A percentile compares a stretch with the other conserved stretches of the same genome.
phyloP scores from a whole-genome alignment of 108 stramenopile species.

The Epithemia pelagica region DNA sequence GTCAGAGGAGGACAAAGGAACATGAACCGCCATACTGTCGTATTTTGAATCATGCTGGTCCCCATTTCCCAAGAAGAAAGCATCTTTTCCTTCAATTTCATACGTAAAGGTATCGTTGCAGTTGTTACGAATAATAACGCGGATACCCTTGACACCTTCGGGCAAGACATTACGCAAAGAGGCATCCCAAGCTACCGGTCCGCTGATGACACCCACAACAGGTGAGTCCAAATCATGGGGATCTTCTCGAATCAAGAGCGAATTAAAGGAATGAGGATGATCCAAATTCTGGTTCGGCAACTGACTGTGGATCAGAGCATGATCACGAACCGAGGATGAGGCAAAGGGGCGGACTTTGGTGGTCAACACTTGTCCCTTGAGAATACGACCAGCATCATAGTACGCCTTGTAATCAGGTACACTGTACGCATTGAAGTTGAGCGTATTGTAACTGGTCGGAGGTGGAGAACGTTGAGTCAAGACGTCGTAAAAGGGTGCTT shows the following conservation, averaged over 20 bases:
- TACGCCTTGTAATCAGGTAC: neutral
- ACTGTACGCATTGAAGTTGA: neutral
- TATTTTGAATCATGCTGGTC: conserved; percentile 47
- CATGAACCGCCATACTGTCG: conserved; percentile 7
- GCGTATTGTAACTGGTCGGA: neutral
- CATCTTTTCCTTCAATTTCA: conserved; percentile 26
- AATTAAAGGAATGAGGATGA: neutral
- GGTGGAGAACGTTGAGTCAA: neutral
- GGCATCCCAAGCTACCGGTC: neutral
- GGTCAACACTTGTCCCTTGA: neutral
- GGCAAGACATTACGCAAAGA: conserved; percentile 22
- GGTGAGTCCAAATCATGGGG: neutral
- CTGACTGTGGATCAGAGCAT: neutral
- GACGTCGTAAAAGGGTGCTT: neutral
- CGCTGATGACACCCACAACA: neutral
- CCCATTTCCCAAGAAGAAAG: conserved; percentile 40
- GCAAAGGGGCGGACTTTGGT: neutral
- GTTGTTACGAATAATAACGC: conserved; percentile 9
- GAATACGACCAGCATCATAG: neutral
- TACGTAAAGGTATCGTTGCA: conserved; percentile 38
- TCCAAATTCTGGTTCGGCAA: neutral
- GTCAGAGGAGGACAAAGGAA: neutral
- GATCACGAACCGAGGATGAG: neutral
- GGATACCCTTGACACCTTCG: conserved; percentile 10
- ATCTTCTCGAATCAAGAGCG: neutral